Evolutionary conservation across 352 stramenopile genomes (phyloP).

Genomic region (Phytophthora syringae): DNA sequence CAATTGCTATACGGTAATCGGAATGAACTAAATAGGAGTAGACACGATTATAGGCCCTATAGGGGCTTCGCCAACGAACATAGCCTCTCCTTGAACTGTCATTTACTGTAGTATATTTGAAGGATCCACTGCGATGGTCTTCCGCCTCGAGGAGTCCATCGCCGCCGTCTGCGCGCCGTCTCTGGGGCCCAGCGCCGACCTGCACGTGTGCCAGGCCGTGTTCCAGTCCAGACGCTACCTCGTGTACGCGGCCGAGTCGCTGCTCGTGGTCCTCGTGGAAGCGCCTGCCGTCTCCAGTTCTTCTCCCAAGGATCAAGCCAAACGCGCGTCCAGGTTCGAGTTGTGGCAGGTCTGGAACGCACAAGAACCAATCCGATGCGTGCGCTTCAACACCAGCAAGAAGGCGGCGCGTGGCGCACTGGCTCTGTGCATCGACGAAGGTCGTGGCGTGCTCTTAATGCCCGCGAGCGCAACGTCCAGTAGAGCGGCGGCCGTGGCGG

Average conservation of each 20-base stretch:
- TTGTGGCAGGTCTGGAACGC: slow-evolving; percentile 77
- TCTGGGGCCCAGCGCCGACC: slow-evolving; percentile 10
- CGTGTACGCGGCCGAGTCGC: slow-evolving; percentile 59
- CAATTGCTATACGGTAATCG: no score
- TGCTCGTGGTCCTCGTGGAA: slow-evolving; percentile 72
- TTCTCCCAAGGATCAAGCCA: slow-evolving; percentile 10
- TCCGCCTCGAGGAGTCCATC: slow-evolving; percentile 53
- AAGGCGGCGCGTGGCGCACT: slow-evolving; percentile 61
- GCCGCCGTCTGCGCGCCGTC: slow-evolving; percentile 53
- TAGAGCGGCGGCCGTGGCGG: slow-evolving; percentile 19
- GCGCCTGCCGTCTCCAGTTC: slow-evolving; percentile 6
- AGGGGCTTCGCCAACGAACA: no score
- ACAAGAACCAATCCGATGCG: slow-evolving; percentile 49
- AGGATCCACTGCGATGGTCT: slow-evolving; percentile 44
- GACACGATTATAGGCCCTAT: no score
- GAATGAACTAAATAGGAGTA: no score
- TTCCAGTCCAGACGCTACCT: slow-evolving; percentile 69
- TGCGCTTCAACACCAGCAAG: slow-evolving; percentile 62
- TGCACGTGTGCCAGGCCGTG: slow-evolving; percentile 44
- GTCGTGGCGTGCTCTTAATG: slow-evolving; percentile 68
- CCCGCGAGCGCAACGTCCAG: slow-evolving; percentile 47
- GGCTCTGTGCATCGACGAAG: slow-evolving; percentile 68
- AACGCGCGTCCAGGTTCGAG: slow-evolving; percentile 50
- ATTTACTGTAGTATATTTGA: no score
- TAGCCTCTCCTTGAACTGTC: no score